Conservation (phyloP, 228 moss, liverwort and hornwort species). For the Sphagnum fallax region DNA sequence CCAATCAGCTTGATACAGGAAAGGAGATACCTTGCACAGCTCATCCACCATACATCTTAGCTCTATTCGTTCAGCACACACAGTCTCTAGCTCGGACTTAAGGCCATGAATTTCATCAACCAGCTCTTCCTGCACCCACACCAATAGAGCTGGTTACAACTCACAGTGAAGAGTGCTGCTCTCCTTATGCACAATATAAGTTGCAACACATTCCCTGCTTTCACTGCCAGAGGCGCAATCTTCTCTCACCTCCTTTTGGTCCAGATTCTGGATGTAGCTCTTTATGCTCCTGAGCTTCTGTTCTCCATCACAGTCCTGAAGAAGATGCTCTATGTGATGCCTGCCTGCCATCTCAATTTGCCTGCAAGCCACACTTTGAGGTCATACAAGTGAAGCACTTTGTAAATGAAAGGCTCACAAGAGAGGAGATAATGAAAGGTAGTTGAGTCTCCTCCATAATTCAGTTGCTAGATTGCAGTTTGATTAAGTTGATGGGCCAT, state of each 20-base stretch:
- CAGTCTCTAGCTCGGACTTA: constrained; percentile 26
- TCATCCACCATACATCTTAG: constrained; percentile 27
- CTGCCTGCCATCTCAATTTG: constrained; percentile 27
- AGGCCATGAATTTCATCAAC: constrained; percentile 33
- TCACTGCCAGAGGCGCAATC: no score
- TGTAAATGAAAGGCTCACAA: no score
- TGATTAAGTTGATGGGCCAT: no score
- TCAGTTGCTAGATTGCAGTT: no score
- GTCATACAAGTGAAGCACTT: neutral
- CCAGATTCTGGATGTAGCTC: constrained; percentile 24
- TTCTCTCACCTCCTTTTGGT: constrained; percentile 30
- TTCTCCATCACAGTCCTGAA: constrained; percentile 23
- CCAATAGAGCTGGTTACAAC: neutral
- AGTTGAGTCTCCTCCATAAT: no score
- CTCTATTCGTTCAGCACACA: constrained; percentile 30
- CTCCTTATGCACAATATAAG: neutral
- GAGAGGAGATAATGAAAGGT: no score
- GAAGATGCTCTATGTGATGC: constrained; percentile 24
- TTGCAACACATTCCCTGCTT: neutral
- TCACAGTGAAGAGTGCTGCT: neutral
- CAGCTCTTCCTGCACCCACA: constrained; percentile 30
- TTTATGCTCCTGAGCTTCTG: constrained; percentile 28
- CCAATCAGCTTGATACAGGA: no score
- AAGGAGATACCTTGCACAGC: constrained; percentile 18
- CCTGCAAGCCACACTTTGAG: constrained; percentile 20